phyloP scores from a whole-genome alignment of 2,329 filamentous ascomycete genomes.

The Botryotinia calthae region DNA sequence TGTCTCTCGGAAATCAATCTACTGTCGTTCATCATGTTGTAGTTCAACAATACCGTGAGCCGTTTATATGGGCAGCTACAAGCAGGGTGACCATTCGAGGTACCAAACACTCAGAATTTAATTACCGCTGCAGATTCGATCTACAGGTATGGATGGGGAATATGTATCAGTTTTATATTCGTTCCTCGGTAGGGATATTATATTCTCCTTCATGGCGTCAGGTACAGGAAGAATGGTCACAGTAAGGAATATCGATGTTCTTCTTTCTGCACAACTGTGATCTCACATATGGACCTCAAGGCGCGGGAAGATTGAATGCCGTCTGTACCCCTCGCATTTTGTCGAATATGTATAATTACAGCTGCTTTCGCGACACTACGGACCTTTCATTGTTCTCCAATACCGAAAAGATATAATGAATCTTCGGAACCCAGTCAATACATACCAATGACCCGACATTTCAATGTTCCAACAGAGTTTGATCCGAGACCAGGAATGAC shows the following conservation, averaged over 20 bases:
- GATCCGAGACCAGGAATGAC: slow-evolving; percentile 1
- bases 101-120: background rate
- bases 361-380: background rate
- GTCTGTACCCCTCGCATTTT: background rate
- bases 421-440: slow-evolving; percentile 1
- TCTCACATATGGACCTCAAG: background rate
- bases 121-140: slow-evolving; percentile 8
- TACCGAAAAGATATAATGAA: background rate
- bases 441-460: background rate
- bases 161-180: background rate
- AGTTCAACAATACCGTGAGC: background rate
- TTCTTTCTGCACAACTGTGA: background rate
- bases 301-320: background rate
- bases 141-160: background rate
- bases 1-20: background rate
- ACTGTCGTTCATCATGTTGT: background rate
- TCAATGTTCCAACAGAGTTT: slow-evolving; percentile 6
- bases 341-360: background rate
- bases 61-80: background rate
- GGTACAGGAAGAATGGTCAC: background rate
- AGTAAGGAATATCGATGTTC: background rate
- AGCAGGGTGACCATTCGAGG: background rate
- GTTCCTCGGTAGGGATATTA: background rate
- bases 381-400: background rate
- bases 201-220: background rate